phyloP scores from a whole-genome alignment of 1,139 yeast species.

The Yamadazyma pseudoaaseri region DNA sequence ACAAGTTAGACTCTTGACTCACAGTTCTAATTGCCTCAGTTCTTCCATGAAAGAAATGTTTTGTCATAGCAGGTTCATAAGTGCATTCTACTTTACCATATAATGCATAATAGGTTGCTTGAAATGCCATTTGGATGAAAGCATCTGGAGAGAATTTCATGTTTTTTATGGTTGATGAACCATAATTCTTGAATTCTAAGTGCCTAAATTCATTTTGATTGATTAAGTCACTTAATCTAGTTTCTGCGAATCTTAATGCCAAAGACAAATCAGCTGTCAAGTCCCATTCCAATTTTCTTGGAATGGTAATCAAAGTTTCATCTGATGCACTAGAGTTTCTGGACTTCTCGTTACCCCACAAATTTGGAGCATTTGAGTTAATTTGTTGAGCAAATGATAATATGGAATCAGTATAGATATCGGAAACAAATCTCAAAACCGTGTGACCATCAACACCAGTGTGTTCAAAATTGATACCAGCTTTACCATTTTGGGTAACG shows the following conservation, averaged over 20 bases:
- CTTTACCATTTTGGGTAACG: conserved; percentile 87
- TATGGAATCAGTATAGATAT: conserved; percentile 88
- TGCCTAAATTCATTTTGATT: conserved; percentile 87
- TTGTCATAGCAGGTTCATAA: conserved; percentile 96
- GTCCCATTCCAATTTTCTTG: conserved; percentile 88
- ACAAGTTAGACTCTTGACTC: conserved; percentile 73
- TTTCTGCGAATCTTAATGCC: conserved; percentile 87
- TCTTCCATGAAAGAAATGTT: conserved; percentile 80
- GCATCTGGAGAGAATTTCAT: conserved; percentile 95
- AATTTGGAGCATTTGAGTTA: conserved; percentile 75
- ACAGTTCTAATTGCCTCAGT: conserved; percentile 91
- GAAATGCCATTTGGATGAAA: conserved; percentile 91
- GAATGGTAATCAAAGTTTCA: conserved; percentile 56
- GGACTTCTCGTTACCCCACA: conserved; percentile 49
- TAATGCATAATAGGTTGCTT: conserved; percentile 86
- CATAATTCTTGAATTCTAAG: conserved; percentile 73
- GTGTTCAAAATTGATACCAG: conserved; percentile 92
- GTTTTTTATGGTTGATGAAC: conserved; percentile 74
- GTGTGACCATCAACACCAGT: conserved; percentile 97
- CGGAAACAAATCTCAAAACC: conserved; percentile 82
- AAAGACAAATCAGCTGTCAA: conserved; percentile 73
- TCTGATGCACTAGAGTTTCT: conserved; percentile 6
- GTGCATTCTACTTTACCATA: conserved; percentile 93
- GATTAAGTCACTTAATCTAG: conserved; percentile 80
- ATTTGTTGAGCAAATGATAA: conserved; percentile 82